Base-by-base conservation (phyloP, 169 alveolate species). In the Plasmodium yoelii region DNA sequence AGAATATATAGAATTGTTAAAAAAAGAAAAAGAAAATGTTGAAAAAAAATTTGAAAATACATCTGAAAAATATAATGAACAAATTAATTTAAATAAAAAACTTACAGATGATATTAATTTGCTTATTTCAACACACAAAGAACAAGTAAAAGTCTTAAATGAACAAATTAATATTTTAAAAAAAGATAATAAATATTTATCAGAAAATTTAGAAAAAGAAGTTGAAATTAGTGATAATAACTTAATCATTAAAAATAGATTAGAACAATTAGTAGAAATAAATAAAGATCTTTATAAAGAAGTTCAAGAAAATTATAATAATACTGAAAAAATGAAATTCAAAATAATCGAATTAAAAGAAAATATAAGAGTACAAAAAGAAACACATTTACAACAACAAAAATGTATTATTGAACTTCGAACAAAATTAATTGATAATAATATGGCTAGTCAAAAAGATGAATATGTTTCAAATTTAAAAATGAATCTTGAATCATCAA, bases 111-210 rank as follows among this genome's bases (percentile, higher is more conserved):
- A 82, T 10, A 55, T 68, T 4, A 71, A 82, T 2, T 12, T 82
- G 2, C 46, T 68, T 2, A 22, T 49, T 2, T 67, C 3, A 24
- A 26, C 51, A 8, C 70, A 82, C 13, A 82, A 68, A 34, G 73
- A 65, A 57, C 86, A 82, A 44, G 22, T 82, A 42, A 18, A 5
- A 5, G 15, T 28, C 13, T 19, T 82, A 51, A 82, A 82, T 24
- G 90, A 82, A 18, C 44, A 53, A 13, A 5, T 82, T 42, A 59
- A 24, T 22, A 68, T 19, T 39, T 8, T 82, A 47, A 68, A 82
- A 68, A 82, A 82, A 19, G 90, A 82, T 7, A 82, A 82, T 64
- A 19, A 39, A 68, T 61, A 82, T 9, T 24, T 82, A 19, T 57
- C 42, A 42, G 90, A 69, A 2, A 82, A 55, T n/a, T 51, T 82